phyloP scores from a whole-genome alignment of 768 basidiomycete genomes.

The Suillus lakei region DNA sequence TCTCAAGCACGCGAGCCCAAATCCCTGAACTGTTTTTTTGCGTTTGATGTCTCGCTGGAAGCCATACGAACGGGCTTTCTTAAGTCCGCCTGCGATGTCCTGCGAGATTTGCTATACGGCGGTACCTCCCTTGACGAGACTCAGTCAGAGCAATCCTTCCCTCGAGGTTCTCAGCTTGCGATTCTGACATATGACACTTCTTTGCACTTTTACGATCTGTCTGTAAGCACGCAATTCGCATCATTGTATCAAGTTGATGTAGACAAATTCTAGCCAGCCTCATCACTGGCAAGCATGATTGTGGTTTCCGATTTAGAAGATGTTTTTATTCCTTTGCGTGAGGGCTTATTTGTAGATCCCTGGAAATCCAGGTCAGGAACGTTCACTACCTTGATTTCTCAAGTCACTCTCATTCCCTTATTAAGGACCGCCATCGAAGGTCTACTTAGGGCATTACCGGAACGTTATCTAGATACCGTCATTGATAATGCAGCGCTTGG shows the following conservation, averaged over 20 bases:
- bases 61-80: conserved; percentile 75
- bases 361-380: conserved; percentile 64
- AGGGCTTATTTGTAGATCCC: conserved; percentile 80
- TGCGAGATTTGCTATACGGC: conserved; percentile 72
- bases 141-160: conserved; percentile 54
- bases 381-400: background rate
- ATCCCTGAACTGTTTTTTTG: conserved; percentile 82
- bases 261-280: conserved; percentile 38
- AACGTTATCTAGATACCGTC: conserved; percentile 56
- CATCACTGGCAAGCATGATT: conserved; percentile 65
- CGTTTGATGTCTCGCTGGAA: conserved; percentile 80
- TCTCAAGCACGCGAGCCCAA: conserved; percentile 55
- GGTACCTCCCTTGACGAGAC: conserved; percentile 45
- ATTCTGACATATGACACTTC: conserved; percentile 83
- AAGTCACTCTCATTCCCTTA: conserved; percentile 5
- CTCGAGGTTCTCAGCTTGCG: conserved; percentile 60
- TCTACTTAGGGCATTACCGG: conserved; percentile 68
- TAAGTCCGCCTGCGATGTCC: conserved; percentile 60
- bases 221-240: conserved; percentile 54
- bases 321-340: conserved; percentile 78
- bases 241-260: conserved; percentile 15
- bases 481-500: conserved; percentile 72
- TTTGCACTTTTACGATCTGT: conserved; percentile 88
- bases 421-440: conserved; percentile 64
- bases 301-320: conserved; percentile 93